A percentile compares a stretch with the other conserved stretches of the same genome.
phyloP scores from a whole-genome alignment of 2,329 filamentous ascomycete species.

The Trichoderma polysporum region DNA sequence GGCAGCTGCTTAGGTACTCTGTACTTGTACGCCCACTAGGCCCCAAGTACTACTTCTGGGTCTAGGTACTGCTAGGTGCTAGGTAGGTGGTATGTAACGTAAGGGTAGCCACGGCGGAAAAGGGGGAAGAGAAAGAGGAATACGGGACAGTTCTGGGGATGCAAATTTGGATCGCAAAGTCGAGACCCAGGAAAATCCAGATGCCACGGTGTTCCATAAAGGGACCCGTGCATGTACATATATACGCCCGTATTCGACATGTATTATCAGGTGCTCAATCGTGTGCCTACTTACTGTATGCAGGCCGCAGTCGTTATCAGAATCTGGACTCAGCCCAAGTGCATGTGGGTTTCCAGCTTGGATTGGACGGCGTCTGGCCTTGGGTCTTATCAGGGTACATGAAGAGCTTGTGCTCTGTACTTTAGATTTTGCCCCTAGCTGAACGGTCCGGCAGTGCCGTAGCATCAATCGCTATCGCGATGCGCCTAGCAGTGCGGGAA shows the following conservation, averaged over 20 bases:
- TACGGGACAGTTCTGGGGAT: no score
- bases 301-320: not conserved
- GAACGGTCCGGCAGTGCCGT: not conserved
- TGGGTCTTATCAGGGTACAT: not conserved
- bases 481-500: not conserved
- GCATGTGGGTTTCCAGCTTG: not conserved
- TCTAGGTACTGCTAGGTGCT: no score
- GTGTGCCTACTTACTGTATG: constrained; percentile 4
- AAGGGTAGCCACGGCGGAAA: not conserved
- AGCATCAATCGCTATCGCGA: not conserved
- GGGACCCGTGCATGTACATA: not conserved
- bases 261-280: not conserved
- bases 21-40: not conserved
- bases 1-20: not conserved
- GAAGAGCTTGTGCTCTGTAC: not conserved
- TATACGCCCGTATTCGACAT: not conserved
- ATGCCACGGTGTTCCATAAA: constrained; percentile 11
- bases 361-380: not conserved
- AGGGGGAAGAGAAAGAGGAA: not conserved
- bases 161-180: not conserved
- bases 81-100: no score
- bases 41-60: not conserved
- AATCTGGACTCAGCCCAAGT: no score
- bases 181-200: not conserved
- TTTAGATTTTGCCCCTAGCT: not conserved